Evolutionary conservation across 345 rosid species (phyloP).

Genomic region (Sisymbrium altissimum): DNA sequence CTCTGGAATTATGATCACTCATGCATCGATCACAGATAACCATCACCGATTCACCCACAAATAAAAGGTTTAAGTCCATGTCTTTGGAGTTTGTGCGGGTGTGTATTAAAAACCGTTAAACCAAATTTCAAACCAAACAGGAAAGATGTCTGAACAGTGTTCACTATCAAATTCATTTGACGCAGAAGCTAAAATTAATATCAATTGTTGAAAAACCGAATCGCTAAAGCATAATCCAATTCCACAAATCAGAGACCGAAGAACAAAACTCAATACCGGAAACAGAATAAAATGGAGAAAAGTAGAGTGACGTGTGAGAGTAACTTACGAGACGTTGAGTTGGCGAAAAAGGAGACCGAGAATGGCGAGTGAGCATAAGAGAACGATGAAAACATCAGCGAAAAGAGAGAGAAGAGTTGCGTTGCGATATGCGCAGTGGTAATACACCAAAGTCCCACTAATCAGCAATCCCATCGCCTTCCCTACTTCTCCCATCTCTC

Average conservation of each 20-base stretch:
- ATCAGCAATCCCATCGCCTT: slow-evolving; percentile 56
- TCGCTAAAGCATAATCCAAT: neutral
- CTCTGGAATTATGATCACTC: neutral
- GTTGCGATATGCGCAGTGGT: slow-evolving; percentile 83
- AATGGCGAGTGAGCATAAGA: slow-evolving; percentile 97
- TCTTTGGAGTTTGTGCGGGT: too few species aligned
- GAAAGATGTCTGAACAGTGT: neutral
- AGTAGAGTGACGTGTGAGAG: neutral
- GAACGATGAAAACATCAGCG: slow-evolving; percentile 88
- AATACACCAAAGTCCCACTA: slow-evolving; percentile 67
- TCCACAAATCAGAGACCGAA: neutral
- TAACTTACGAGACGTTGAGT: slow-evolving; percentile 76
- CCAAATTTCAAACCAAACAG: slow-evolving; percentile 5
- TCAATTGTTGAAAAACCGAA: neutral
- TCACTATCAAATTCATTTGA: neutral
- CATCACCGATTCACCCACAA: neutral
- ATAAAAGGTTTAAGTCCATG: too few species aligned
- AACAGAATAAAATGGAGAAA: neutral
- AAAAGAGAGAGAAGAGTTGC: slow-evolving; percentile 76
- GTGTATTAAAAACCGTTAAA: neutral
- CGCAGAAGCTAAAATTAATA: neutral
- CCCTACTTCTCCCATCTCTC: slow-evolving; percentile 48
- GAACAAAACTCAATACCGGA: neutral
- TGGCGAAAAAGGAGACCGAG: slow-evolving; percentile 98
- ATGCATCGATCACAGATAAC: neutral